These are phyloP conservation scores for Pyricularia sp. DNA, from an alignment of 2,329 filamentous ascomycete genomes.

Conservation along the genomic window DNA sequence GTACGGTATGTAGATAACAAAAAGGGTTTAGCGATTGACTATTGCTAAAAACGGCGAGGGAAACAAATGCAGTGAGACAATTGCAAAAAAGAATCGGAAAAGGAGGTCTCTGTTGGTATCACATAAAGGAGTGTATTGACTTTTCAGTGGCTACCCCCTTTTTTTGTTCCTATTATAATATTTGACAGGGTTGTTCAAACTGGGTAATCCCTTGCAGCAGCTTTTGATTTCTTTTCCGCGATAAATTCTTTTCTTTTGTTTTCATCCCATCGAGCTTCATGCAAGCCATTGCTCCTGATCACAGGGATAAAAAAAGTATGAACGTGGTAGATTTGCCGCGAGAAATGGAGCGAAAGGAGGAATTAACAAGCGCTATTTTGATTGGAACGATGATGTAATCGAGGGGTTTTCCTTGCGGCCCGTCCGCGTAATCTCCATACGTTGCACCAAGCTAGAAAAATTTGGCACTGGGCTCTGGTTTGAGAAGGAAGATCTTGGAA, in stretches of 20 bases:
- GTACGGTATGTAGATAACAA: background rate
- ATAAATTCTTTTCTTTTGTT: background rate
- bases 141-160: background rate
- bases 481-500: background rate
- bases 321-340: background rate
- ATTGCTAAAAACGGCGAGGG: no score
- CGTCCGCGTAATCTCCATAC: background rate
- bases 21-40: background rate
- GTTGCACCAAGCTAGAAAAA: background rate
- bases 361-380: background rate
- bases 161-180: background rate
- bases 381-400: background rate
- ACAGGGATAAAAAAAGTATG: background rate
- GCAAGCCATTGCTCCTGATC: background rate
- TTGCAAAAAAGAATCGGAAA: background rate
- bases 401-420: background rate
- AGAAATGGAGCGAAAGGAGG: background rate
- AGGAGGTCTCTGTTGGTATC: background rate
- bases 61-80: background rate
- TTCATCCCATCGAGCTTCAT: background rate
- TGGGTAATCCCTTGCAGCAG: background rate
- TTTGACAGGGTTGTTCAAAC: background rate
- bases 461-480: background rate
- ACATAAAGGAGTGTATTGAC: background rate
- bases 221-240: background rate